Base-by-base conservation (phyloP, 495 filamentous ascomycete genomes). In the Lepidopterella palustris region DNA sequence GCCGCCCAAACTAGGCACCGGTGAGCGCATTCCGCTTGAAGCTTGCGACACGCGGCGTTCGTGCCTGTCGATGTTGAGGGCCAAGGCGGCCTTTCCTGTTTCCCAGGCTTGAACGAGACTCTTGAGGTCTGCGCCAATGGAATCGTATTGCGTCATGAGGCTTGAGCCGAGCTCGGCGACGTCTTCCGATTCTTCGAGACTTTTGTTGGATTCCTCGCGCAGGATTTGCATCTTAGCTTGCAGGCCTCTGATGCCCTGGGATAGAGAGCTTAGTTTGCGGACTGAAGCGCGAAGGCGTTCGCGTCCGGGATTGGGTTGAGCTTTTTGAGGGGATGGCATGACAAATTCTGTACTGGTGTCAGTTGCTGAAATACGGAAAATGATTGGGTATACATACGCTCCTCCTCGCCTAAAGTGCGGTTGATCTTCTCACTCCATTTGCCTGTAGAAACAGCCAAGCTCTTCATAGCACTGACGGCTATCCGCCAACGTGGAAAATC, bases 221-320 rank as follows among this genome's bases (percentile, higher is more conserved):
- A 97, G 75, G 15, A 98, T 78, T 55, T 95, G 90, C 78, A 98
- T 85, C 72, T 96, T 97, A 26, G 93, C 93, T 71, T 97, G 92
- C 24, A 98, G 82, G 8, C 88, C 88, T 10, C 90, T 85, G 54
- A 98, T 92, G 20, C 92, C 92, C 62, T 92, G 88, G 0, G 90
- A 95, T 24, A 98, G 80, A 4, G 87, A 86, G 71, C 86, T 88
- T 45, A 98, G 78, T 67, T 91, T 89, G 59, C 88, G 83, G 49
- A 95, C 82, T 70, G 95, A 93, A 28, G 85, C 83, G 49, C 91
- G 86, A 70, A 92, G 82, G 42, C 86, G 82, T 60, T 97, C 92
- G 51, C 86, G 86, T 20, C 79, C 80, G 45, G 91, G 87, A 18
- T 87, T 90, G 18, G 86, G 71, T 0, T 89, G 86, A 20, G 82